Evolutionary conservation across 225 moss, liverwort and hornwort genomes (phyloP), one percentile per base, ranked within the genome.

Genomic region (Physcomitrium patens): DNA sequence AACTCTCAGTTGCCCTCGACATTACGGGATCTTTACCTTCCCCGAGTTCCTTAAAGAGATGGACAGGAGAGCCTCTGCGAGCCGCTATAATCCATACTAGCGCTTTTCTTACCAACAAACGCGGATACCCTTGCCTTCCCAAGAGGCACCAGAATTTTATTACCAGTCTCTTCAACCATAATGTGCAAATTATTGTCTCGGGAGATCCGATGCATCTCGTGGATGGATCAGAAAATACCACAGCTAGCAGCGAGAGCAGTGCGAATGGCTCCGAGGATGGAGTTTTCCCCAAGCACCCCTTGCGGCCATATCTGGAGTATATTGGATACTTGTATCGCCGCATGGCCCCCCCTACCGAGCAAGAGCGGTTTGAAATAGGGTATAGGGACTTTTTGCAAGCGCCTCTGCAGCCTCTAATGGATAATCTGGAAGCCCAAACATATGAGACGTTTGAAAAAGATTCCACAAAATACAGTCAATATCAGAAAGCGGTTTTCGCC

Each of bases 361-460:
- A 97, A 81, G 97, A 97, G 57, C 87, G 97, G 6, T 94, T 97
- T 72, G 97, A 97, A 76, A 94, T 97, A 69, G 93, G 97, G 4
- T 97, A 97, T 65, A 86, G 97, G 71, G 97, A 97, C 67, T 97
- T 93, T 63, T 66, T 97, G 67, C 97, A 97, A 80, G 97, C 97
- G 65, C 97, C 97, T 12, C 68, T 97, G 83, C 92, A 97, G 81
- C 97, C 97, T 59, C 87, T 97, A 76, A 97, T 97, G 97, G 97
- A 97, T 73, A 97, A 97, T 70, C 74, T 97, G 65, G 97, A 97
- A 72, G 97, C 97, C 59, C 97, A 97, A 73, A 97, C 97, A 2
- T 97, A 97, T 60, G 97, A 97, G 77, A 97, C 97, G 1, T 97
- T 97, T 67, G 97, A 97, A 73, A 97, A 94, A 75, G 97, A 97